Base-by-base conservation (phyloP, 2,329 filamentous ascomycete species). In the Chrysosphaeria jannelii region DNA sequence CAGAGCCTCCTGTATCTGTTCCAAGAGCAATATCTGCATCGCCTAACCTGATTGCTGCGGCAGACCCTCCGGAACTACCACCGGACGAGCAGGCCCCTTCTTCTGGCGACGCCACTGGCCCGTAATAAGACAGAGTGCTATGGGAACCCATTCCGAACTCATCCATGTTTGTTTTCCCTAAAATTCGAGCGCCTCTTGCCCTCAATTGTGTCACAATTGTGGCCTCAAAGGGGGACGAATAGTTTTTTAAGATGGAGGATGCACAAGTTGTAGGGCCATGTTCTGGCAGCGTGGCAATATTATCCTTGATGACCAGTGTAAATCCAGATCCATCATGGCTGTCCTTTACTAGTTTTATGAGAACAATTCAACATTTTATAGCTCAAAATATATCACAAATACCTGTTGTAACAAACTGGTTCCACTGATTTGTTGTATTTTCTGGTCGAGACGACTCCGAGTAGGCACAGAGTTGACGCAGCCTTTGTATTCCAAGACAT, bases 31-130 rank as follows among this genome's bases (percentile, higher is more conserved):
- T 27, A 13, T 58, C 48, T 1, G 50, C 53, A 4, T 51, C 46
- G 12, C 56, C 56, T 1, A 55, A 51, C 11, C 58, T 62, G 18
- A 93, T 74, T 9, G 76, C 75, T 7, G 88, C 60, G 3, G 85
- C 85, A 40, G 79, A 91, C 10, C 85, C 85, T 20, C 85, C 85
- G 4, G 81, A 93, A 40, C 79, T 91, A 14, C 79, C 79, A 18
- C 79, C 79, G 0, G 71, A 68, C 1, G 76, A 85, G 13, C 61
- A 40, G 27, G 46, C 10, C 10, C 18, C n/a, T 13, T 13, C 17
- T 19, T n/a, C n/a, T n/a, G n/a, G n/a, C n/a, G n/a, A n/a, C n/a
- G n/a, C n/a, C n/a, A n/a, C n/a, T n/a, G n/a, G n/a, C n/a, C n/a
- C n/a, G n/a, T n/a, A n/a, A n/a, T n/a, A n/a, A n/a, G n/a, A n/a